These are phyloP conservation scores for Geum urbanum DNA, from an alignment of 306 rosid genomes.

Conservation along the genomic window DNA sequence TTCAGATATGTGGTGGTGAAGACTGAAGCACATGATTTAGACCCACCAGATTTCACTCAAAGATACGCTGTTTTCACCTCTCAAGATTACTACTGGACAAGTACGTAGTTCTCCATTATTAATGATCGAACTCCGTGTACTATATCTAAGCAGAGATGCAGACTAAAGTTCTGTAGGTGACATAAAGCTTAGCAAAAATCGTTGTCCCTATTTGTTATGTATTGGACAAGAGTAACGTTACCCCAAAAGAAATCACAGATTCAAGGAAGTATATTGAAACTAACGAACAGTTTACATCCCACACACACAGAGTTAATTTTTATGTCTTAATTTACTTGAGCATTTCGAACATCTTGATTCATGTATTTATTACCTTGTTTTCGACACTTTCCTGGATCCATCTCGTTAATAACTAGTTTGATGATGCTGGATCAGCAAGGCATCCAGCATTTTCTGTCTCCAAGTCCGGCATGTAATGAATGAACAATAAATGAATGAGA, in stretches of 20 bases:
- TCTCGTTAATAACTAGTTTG: background rate
- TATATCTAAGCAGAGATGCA: constrained; percentile 4
- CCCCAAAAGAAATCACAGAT: background rate
- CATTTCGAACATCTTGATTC: background rate
- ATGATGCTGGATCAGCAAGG: constrained; percentile 1
- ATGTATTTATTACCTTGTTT: background rate
- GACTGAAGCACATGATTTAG: constrained; percentile 11
- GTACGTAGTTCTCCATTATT: constrained; percentile 1
- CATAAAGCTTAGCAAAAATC: constrained; percentile 1
- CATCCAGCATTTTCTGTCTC: background rate
- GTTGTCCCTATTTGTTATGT: constrained; percentile 7
- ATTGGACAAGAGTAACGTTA: background rate
- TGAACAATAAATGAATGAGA: background rate
- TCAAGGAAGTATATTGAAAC: too few species aligned
- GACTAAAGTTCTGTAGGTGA: constrained; percentile 15
- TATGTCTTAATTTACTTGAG: background rate
- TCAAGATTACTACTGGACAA: constrained; percentile 12
- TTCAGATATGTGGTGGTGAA: constrained; percentile 5
- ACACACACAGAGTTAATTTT: background rate
- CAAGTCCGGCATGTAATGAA: constrained; percentile 1
- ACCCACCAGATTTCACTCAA: constrained; percentile 32
- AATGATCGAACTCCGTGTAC: background rate
- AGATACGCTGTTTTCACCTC: constrained; percentile 25
- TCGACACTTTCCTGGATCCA: background rate
- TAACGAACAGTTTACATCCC: too few species aligned